Conservation (phyloP, 2,329 filamentous ascomycete species). For the Domatiomyces globalis region DNA sequence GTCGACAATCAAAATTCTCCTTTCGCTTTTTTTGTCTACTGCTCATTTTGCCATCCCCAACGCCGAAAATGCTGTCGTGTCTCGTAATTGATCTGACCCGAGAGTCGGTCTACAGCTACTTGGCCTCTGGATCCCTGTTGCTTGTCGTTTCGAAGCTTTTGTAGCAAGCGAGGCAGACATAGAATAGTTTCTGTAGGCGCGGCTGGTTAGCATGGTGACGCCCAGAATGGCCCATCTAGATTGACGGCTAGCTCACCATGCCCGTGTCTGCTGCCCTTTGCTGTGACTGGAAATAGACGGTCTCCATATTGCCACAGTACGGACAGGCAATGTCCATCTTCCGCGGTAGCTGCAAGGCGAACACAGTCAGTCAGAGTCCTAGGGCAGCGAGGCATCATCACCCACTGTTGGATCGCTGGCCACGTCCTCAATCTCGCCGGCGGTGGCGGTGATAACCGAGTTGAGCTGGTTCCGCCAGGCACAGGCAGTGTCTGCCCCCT, state of each 20-base stretch:
- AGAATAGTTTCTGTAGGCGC: slow-evolving; percentile 63
- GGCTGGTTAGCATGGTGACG: slow-evolving; percentile 7
- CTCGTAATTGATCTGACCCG: not conserved
- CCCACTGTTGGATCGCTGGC: slow-evolving; percentile 96
- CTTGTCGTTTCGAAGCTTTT: not conserved
- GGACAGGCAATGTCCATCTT: slow-evolving; percentile 77
- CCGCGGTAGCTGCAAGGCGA: slow-evolving; percentile 55
- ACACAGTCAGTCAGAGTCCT: slow-evolving; percentile 18
- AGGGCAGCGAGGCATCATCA: slow-evolving; percentile 30
- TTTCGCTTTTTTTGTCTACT: no score
- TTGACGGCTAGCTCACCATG: slow-evolving; percentile 56
- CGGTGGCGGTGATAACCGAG: slow-evolving; percentile 83
- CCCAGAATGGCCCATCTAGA: slow-evolving; percentile 2
- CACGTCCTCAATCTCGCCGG: slow-evolving; percentile 94
- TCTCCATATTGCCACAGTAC: slow-evolving; percentile 70
- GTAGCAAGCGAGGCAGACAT: slow-evolving; percentile 87
- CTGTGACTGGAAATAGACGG: slow-evolving; percentile 98
- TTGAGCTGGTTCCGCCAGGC: slow-evolving; percentile 92
- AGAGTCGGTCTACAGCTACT: not conserved
- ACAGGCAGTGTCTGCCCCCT: slow-evolving; percentile 73
- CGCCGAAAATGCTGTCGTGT: not conserved
- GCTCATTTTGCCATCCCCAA: not conserved
- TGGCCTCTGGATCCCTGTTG: not conserved
- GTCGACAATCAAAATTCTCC: not conserved
- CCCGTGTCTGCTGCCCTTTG: slow-evolving; percentile 93